A percentile compares a stretch with the other conserved stretches of the same genome.
Conservation (phyloP, 345 rosid genomes). For the Arabidopsis thaliana region DNA sequence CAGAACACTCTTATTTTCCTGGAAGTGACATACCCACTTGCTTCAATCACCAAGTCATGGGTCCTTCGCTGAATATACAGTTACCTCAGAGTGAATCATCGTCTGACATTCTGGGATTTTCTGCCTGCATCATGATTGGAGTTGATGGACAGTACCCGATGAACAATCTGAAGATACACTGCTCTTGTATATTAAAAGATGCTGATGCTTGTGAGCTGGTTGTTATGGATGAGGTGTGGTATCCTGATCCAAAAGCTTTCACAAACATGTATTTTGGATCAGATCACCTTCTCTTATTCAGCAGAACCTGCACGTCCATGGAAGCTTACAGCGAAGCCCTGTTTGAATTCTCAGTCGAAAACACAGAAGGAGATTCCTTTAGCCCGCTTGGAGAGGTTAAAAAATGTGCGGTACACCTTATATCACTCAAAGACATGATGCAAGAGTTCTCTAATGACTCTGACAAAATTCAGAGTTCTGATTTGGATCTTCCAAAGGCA, state of each 20-base stretch:
- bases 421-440: constrained; percentile 35
- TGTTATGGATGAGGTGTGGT: constrained; percentile 45
- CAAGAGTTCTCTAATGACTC: constrained; percentile 28
- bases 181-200: constrained; percentile 33
- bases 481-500: constrained; percentile 28
- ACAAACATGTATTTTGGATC: constrained; percentile 27
- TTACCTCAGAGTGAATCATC: constrained; percentile 28
- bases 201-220: constrained; percentile 12
- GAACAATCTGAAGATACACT: constrained; percentile 36
- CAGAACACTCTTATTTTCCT: constrained; percentile 40
- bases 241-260: constrained; percentile 43
- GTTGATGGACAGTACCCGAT: constrained; percentile 30
- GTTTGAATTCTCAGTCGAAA: constrained; percentile 33
- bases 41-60: constrained; percentile 31
- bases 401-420: constrained; percentile 41
- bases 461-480: constrained; percentile 17
- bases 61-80: constrained; percentile 34
- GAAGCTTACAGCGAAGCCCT: constrained; percentile 25
- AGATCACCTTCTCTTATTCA: constrained; percentile 46
- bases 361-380: constrained; percentile 26
- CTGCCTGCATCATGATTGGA: constrained; percentile 39
- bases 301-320: constrained; percentile 37
- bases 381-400: constrained; percentile 27
- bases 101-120: constrained; percentile 39
- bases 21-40: constrained; percentile 40